Percentiles rank a stretch among this genome's conserved stretches.
phyloP scores from a whole-genome alignment of 768 basidiomycete genomes.

The Tulasnella sp. region DNA sequence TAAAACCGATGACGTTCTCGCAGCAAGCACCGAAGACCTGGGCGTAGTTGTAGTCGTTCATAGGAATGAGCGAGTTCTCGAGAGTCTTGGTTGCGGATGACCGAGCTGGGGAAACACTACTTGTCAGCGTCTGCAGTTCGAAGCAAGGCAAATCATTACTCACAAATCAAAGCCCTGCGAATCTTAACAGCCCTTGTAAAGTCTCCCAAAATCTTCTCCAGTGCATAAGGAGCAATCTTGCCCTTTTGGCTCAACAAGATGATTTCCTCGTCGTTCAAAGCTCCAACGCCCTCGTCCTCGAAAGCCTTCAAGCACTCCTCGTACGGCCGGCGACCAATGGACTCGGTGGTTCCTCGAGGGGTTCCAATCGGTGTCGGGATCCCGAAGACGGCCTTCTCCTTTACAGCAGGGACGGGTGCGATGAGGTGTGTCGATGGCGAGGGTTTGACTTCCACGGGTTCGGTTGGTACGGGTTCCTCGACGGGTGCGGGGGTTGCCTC shows the following conservation, averaged over 20 bases:
- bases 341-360: conserved; percentile 11
- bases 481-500: not conserved
- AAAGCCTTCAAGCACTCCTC: conserved; percentile 76
- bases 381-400: not conserved
- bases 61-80: conserved; percentile 75
- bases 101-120: conserved; percentile 48
- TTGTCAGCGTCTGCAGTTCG: conserved; percentile 6
- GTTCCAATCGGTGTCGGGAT: conserved; percentile 10
- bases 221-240: conserved; percentile 88
- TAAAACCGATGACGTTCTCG: conserved; percentile 97
- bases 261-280: conserved; percentile 86
- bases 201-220: conserved; percentile 91
- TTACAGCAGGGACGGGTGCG: not conserved
- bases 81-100: conserved; percentile 76
- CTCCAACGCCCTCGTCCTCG: conserved; percentile 57
- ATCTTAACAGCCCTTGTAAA: conserved; percentile 80
- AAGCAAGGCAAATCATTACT: conserved; percentile 29
- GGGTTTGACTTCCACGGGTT: not conserved
- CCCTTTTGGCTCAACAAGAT: conserved; percentile 80
- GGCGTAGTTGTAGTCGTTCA: conserved; percentile 83
- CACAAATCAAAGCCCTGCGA: conserved; percentile 83
- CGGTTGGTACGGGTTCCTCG: not conserved
- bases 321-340: conserved; percentile 41
- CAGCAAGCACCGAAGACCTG: conserved; percentile 94
- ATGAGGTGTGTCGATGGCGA: not conserved